Conservation (phyloP, 2,329 filamentous ascomycete species). For the Fusarium sulawesiense region DNA sequence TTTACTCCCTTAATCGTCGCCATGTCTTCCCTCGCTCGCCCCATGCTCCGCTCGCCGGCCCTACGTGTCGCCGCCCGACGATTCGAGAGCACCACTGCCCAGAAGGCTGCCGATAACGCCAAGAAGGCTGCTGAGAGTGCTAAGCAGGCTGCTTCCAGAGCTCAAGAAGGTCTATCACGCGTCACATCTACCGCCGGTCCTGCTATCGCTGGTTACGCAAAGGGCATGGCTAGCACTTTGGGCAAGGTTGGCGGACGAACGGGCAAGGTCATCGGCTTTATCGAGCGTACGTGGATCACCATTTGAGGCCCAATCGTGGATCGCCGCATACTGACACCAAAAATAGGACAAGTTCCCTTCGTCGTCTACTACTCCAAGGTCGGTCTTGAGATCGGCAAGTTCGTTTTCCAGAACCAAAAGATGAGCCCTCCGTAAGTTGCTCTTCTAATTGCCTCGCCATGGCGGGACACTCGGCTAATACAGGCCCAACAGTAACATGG, state of each 20-base stretch:
- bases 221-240: constrained; percentile 73
- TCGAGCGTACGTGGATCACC: constrained; percentile 78
- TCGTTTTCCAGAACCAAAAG: constrained; percentile 87
- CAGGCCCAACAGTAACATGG: constrained; percentile 68
- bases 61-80: constrained; percentile 64
- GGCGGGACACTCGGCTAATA: constrained; percentile 25
- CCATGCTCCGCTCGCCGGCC: constrained; percentile 59
- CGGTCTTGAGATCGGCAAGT: constrained; percentile 85
- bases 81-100: constrained; percentile 68
- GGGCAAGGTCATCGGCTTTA: constrained; percentile 79
- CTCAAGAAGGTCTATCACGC: constrained; percentile 83
- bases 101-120: constrained; percentile 59
- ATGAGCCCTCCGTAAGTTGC: constrained; percentile 91
- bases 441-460: constrained; percentile 17
- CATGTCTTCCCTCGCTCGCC: constrained; percentile 55
- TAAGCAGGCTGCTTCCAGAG: constrained; percentile 67
- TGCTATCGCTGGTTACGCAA: constrained; percentile 76
- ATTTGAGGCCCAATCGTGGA: background rate
- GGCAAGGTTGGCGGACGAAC: constrained; percentile 85
- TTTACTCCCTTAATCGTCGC: constrained; percentile 45
- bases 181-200: constrained; percentile 84
- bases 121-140: constrained; percentile 49
- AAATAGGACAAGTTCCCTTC: constrained; percentile 82
- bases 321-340: constrained; percentile 20
- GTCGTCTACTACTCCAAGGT: constrained; percentile 94